phyloP scores from a whole-genome alignment of 1,139 yeast genomes.

The Yamadazyma oceani region DNA sequence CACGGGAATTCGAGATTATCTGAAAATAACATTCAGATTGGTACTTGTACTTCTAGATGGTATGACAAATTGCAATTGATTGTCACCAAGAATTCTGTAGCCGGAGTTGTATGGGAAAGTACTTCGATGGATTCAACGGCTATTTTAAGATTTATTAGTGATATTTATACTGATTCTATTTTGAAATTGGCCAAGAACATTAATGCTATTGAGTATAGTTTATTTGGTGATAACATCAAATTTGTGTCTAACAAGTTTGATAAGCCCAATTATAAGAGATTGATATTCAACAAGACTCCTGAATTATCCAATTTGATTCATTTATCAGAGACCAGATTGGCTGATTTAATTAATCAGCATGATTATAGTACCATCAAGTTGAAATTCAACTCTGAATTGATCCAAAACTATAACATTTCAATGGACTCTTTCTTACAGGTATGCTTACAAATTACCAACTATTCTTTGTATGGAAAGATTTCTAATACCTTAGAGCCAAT shows the following conservation, averaged over 20 bases:
- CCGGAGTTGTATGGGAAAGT: constrained; percentile 75
- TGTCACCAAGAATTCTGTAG: constrained; percentile 67
- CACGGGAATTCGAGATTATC: constrained; percentile 65
- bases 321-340: constrained; percentile 71
- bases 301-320: constrained; percentile 52
- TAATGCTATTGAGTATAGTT: constrained; percentile 67
- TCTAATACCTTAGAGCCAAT: constrained; percentile 72
- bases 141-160: constrained; percentile 69
- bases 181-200: constrained; percentile 69
- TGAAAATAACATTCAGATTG: constrained; percentile 55
- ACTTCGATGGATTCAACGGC: constrained; percentile 80
- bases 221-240: constrained; percentile 47
- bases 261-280: constrained; percentile 43
- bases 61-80: constrained; percentile 73
- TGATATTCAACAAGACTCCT: constrained; percentile 52
- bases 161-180: constrained; percentile 72
- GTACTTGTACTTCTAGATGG: constrained; percentile 79
- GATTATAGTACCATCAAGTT: constrained; percentile 49
- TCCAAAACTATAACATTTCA: constrained; percentile 52
- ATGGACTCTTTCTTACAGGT: constrained; percentile 70
- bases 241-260: constrained; percentile 34
- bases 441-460: constrained; percentile 68
- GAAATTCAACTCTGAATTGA: constrained; percentile 46
- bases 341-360: constrained; percentile 74
- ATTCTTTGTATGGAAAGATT: constrained; percentile 69